These are phyloP conservation scores for Penicillium sumatraense DNA, from an alignment of 2,329 filamentous ascomycete species.

Conservation along the genomic window DNA sequence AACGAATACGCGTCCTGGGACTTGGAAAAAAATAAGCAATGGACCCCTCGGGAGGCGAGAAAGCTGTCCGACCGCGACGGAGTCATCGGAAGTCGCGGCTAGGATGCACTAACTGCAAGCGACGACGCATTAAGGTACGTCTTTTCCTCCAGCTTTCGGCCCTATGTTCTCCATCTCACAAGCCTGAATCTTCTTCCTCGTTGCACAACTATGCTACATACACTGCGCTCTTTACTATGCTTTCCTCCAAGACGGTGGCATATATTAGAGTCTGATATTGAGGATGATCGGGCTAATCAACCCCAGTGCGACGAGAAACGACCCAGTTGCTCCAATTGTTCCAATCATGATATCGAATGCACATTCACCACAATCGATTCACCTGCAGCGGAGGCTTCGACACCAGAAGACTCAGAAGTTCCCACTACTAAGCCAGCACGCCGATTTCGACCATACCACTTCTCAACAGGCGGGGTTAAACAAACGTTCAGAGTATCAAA, in stretches of 20 bases:
- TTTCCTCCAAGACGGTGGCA: not conserved
- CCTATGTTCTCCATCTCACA: not conserved
- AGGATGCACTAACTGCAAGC: conserved; percentile 41
- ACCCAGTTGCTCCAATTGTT: conserved; percentile 36
- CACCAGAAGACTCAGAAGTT: conserved; percentile 11
- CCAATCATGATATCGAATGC: conserved; percentile 33
- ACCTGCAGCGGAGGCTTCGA: not conserved
- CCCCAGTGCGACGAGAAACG: conserved; percentile 40
- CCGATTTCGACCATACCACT: conserved; percentile 26
- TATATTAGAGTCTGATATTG: not conserved
- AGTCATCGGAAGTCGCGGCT: conserved; percentile 39
- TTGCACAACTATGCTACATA: not conserved
- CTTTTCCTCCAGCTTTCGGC: not conserved
- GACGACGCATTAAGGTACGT: conserved; percentile 41
- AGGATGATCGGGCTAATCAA: conserved; percentile 6
- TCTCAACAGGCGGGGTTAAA: conserved; percentile 3
- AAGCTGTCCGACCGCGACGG: conserved; percentile 26
- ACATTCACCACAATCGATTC: conserved; percentile 19
- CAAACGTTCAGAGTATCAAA: conserved; percentile 15
- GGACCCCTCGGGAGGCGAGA: conserved; percentile 2
- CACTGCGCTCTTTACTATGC: conserved; percentile 5
- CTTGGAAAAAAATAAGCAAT: conserved; percentile 1
- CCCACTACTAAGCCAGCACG: not conserved
- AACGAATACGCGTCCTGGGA: conserved; percentile 16
- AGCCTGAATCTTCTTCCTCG: not conserved